Evolutionary conservation across 306 rosid species (phyloP).

Genomic region (Ammopiptanthus mongolicus): DNA sequence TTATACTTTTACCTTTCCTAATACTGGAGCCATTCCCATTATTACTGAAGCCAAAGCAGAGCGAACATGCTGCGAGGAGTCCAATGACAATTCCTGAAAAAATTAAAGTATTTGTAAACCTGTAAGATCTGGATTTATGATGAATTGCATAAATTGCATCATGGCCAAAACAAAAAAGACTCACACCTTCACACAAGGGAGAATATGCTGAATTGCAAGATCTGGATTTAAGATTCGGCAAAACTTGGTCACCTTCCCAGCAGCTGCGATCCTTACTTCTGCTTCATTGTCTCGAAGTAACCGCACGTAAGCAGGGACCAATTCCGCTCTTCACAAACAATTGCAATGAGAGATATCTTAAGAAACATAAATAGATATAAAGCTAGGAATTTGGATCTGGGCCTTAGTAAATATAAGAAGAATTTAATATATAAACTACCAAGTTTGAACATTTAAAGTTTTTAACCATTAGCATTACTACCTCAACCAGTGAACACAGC

Average conservation of each 20-base stretch:
- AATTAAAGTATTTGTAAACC: background rate
- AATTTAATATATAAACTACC: background rate
- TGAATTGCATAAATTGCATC: background rate
- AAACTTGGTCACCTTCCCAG: conserved; percentile 82
- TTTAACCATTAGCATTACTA: background rate
- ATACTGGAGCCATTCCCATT: conserved; percentile 87
- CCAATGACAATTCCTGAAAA: conserved; percentile 70
- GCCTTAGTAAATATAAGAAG: background rate
- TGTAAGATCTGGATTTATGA: background rate
- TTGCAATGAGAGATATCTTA: background rate
- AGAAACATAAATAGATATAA: background rate
- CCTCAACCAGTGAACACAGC: background rate
- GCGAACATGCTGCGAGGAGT: conserved; percentile 88
- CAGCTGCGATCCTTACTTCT: conserved; percentile 92
- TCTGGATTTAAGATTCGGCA: conserved; percentile 75
- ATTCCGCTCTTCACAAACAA: conserved; percentile 46
- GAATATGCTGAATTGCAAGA: conserved; percentile 73
- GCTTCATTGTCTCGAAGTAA: conserved; percentile 90
- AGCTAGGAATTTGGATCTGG: background rate
- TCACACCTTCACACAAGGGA: conserved; percentile 81
- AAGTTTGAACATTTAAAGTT: background rate
- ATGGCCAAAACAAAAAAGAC: background rate
- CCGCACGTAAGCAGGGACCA: conserved; percentile 89
- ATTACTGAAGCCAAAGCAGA: conserved; percentile 90
- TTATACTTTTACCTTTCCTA: conserved; percentile 60